Base-by-base conservation (phyloP, 148 eudicot species). In the Cornus suecica region DNA sequence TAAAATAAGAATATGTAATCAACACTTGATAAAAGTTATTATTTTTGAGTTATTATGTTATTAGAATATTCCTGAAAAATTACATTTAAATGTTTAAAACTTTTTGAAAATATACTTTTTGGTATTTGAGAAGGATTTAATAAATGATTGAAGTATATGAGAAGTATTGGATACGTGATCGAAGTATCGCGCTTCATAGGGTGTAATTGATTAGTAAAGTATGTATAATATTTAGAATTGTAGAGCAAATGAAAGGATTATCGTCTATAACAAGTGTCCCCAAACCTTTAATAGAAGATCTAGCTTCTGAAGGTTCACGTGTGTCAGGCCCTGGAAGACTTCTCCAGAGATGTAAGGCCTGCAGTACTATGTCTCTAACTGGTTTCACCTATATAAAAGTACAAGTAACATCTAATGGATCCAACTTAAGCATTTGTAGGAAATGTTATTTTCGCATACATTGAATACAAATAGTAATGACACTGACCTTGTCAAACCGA, bases 401-500 rank as follows among this genome's bases (percentile, higher is more conserved):
- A 72, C 30, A 73, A 69, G 34, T 72, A 67, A 32, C 48, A 77
- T 26, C 68, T 52, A 23, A 79, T 61, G 29, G 68, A 26, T 76
- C 85, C 68, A 82, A 78, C 32, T 30, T 75, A 51, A 71, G 66
- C 70, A 70, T 72, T 70, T 26, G 27, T 11, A 31, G 22, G 71
- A 20, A 63, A 64, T 37, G 20, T 75, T 14, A 75, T 23, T 25
- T 61, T 20, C 37, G 23, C 52, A 25, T 16, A 67, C 64, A 2
- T 34, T 69, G 64, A 34, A 71, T 61, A 20, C 18, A 62, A 34
- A 72, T 34, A 32, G 37, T 32, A 32, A 3, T 37, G 29, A 66
- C 64, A 66, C 78, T 54, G 45, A 90, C 98, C 98, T 91, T 93
- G 80, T 93, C 98, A 71, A 91, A 93, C 22, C 97, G 98, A 81